Conservation (phyloP, 495 filamentous ascomycete species). For the Haplographium delicatum region DNA sequence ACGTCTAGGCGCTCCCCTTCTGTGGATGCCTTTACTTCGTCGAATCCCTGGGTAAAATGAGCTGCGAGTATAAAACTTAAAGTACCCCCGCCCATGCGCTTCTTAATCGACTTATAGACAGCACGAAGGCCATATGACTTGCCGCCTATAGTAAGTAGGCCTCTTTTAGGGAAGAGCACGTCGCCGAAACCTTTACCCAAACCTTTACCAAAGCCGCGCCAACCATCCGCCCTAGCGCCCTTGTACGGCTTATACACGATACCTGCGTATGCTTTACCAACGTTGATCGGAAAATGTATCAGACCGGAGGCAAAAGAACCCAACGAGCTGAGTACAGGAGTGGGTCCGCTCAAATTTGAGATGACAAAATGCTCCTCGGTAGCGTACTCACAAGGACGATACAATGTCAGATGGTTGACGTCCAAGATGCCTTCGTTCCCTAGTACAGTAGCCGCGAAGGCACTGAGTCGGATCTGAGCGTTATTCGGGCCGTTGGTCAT, state of each 20-base stretch:
- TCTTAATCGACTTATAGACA: constrained; percentile 62
- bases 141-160: too few species aligned
- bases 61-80: constrained; percentile 66
- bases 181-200: constrained; percentile 71
- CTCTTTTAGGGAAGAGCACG: constrained; percentile 60
- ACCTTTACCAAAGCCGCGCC: constrained; percentile 57
- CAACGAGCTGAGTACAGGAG: constrained; percentile 8
- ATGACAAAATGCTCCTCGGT: constrained; percentile 5
- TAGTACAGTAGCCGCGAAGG: constrained; percentile 48
- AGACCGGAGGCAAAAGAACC: constrained; percentile 10
- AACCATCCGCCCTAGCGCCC: constrained; percentile 52
- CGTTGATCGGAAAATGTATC: constrained; percentile 28
- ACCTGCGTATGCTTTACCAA: constrained; percentile 48
- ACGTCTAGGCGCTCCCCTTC: constrained; percentile 50
- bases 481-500: constrained; percentile 41
- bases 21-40: constrained; percentile 45
- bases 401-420: constrained; percentile 12
- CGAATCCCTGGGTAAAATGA: constrained; percentile 62
- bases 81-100: constrained; percentile 51
- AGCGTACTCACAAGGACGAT: constrained; percentile 13
- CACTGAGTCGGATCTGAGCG: constrained; percentile 54
- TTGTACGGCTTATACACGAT: constrained; percentile 60
- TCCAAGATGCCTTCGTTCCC: constrained; percentile 5
- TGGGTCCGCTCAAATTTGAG: constrained; percentile 4
- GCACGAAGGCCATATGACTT: constrained; percentile 68